A percentile compares a stretch with the other conserved stretches of the same genome.
phyloP scores from a whole-genome alignment of 2,329 filamentous ascomycete species.

The Aspergillus costaricaensis region DNA sequence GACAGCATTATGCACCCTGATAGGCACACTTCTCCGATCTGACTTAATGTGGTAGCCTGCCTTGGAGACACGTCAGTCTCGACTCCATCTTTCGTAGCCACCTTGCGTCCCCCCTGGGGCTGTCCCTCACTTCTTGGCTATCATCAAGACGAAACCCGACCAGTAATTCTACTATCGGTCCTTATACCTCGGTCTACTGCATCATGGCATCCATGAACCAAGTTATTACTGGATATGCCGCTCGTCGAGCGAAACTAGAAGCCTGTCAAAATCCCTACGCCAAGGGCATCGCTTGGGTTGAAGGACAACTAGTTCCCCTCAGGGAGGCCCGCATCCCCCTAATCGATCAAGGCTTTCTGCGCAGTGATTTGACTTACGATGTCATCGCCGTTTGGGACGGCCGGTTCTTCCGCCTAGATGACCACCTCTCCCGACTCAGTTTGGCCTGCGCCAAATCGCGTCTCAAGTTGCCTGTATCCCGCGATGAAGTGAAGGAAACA shows the following conservation, averaged over 20 bases:
- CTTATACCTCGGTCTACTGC: neutral
- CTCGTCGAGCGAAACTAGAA: slow-evolving; percentile 34
- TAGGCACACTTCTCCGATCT: neutral
- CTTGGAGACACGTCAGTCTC: neutral
- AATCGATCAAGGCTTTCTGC: slow-evolving; percentile 1
- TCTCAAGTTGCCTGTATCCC: neutral
- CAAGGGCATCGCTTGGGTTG: slow-evolving; percentile 53
- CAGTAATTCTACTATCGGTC: too few species aligned
- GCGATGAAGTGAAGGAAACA: neutral
- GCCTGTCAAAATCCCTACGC: slow-evolving; percentile 43
- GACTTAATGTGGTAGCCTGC: neutral
- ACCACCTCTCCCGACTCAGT: slow-evolving; percentile 52
- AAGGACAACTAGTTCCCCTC: slow-evolving; percentile 46
- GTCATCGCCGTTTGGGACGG: slow-evolving; percentile 56
- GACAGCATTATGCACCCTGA: neutral
- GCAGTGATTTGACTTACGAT: slow-evolving; percentile 55
- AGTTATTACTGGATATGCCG: slow-evolving; percentile 42
- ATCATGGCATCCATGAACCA: slow-evolving; percentile 1
- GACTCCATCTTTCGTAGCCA: neutral
- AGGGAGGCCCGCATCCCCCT: slow-evolving; percentile 36
- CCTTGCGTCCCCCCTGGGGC: neutral
- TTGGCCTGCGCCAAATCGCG: slow-evolving; percentile 50
- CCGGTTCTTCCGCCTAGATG: slow-evolving; percentile 54
- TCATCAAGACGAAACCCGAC: neutral
- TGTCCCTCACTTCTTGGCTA: neutral